Evolutionary conservation across 179 eudicot species (phyloP), one percentile per base, ranked within the genome.

Genomic region (Gypsophila paniculata): DNA sequence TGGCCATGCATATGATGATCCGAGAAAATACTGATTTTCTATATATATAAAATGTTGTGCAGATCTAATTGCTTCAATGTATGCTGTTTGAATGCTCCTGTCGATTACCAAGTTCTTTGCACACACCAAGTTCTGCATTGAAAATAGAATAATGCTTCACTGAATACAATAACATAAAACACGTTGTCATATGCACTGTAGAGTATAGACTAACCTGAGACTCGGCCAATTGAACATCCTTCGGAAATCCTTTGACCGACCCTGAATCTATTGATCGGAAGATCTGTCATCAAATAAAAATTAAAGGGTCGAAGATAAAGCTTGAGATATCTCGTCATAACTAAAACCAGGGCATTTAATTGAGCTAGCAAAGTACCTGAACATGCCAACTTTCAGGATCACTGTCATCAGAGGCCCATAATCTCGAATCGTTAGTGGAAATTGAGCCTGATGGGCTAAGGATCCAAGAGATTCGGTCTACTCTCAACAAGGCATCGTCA

Each of bases 241-340:
- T 90, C 3, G 91, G 90, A 60, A 90, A 90, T 59, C 96, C 93
- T 32, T 79, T 80, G 54, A 88, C 89, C 6, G 96, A 90, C 22
- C 90, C 91, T 19, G 96, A 90, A 80, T 90, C 96, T 62, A 90
- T 85, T 38, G 96, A 90, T 22, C 96, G 85, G 59, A 90, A 90
- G 60, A 90, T 76, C 96, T 90, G 84, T 67, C 58, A 72, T 17
- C 6, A 73, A 0, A n/a, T n/a, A n/a, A n/a, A n/a, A n/a, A n/a
- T n/a, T n/a, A 61, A n/a, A 71, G 48, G 32, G 51, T 54, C 0
- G 17, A 21, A 34, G 10, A 11, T 12, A 67, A 23, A 36, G 26
- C 49, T 53, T 19, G 48, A 69, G 11, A 38, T 54, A 32, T 23
- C 1, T 0, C 32, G 36, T 53, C 34, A 19, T 8, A 69, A 18